These are phyloP conservation scores for Prunus davidiana DNA, from an alignment of 306 rosid genomes.

Conservation along the genomic window DNA sequence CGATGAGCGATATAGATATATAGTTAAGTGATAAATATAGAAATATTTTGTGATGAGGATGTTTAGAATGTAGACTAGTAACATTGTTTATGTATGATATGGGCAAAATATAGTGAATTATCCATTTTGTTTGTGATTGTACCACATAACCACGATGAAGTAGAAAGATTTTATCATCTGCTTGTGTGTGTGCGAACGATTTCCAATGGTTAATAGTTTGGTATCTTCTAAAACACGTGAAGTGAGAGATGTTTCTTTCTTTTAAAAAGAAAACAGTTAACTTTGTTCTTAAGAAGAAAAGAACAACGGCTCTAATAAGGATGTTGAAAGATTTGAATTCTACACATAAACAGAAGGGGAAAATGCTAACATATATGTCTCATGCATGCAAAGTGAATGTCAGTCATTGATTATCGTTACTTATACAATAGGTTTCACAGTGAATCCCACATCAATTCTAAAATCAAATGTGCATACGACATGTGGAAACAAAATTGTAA, in stretches of 20 bases:
- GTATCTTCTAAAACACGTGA: not conserved
- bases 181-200: not conserved
- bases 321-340: not conserved
- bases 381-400: not conserved
- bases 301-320: not conserved
- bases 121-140: too few species aligned
- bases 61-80: too few species aligned
- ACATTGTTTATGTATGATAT: too few species aligned
- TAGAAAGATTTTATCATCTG: too few species aligned
- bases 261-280: not conserved
- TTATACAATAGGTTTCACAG: accelerated
- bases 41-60: too few species aligned
- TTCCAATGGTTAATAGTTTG: not conserved
- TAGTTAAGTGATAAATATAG: too few species aligned
- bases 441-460: not conserved
- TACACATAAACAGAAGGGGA: not conserved
- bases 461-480: not conserved
- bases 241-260: not conserved
- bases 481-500: not conserved
- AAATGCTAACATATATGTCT: not conserved
- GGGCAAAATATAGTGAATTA: too few species aligned
- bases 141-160: too few species aligned
- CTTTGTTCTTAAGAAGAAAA: not conserved
- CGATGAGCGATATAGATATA: too few species aligned
- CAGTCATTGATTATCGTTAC: not conserved